Evolutionary conservation across 345 rosid species (phyloP), one percentile per base, ranked within the genome.

Genomic region (Arabis hirsuta): DNA sequence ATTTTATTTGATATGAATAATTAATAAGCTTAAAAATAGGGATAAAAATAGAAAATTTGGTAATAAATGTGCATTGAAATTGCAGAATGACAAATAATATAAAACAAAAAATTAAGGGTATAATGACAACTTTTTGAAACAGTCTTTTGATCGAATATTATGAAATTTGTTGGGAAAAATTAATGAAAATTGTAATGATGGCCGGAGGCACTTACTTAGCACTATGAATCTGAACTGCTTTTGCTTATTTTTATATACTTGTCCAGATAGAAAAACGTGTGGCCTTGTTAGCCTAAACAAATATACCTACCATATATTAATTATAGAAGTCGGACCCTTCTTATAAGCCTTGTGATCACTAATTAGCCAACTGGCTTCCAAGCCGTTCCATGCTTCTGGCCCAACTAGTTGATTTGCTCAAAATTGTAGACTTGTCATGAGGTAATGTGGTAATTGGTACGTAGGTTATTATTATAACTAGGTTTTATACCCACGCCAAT

Each of bases 181-280:
- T 31, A 29, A 16, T 29, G 32, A 36, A 13, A 19, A 42, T 12
- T 51, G 60, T 22, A 44, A 54, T 62, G 42, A 63, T 72, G 31
- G 14, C 20, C 9, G 31, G n/a, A 32, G 19, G 54, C 76, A 72
- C 69, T 72, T 42, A 1, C 52, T 60, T 66, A 4, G 54, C 62
- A 6, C 38, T 72, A n/a, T 34, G 39, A 72, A 72, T 53, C 70
- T 34, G 55, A 63, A 54, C 34, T 62, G 29, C 27, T 72, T 52
- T 69, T 36, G 11, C 27, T 4, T 43, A 5, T 43, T 63, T 54
- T 20, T 43, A 1, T 71, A 2, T 52, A 9, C 4, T 71, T 61
- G 75, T 29, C 54, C 36, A 41, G 52, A 6, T 61, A 29, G 54
- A 71, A 61, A 71, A 71, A 71, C 68, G 68, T 71, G 76, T 62